Evolutionary conservation across 306 rosid species (phyloP), one percentile per base, ranked within the genome.

Genomic region (Sesbania bispinosa): DNA sequence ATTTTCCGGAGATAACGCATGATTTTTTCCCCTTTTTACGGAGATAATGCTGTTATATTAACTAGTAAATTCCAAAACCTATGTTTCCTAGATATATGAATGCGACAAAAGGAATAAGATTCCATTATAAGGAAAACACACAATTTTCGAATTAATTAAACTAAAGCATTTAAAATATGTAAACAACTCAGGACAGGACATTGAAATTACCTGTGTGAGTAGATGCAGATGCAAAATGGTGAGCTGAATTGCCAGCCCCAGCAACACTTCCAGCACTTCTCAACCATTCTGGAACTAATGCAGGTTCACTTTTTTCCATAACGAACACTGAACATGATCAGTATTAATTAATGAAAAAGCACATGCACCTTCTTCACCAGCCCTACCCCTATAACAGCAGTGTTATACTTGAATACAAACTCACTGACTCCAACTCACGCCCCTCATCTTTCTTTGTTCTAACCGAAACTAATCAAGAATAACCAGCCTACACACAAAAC

Each of bases 251-350:
- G 81, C 96, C 90, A 83, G 89, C 84, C 79, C 96, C 98, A 39
- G 88, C 71, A 75, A 80, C 88, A 83, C 84, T 83, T 86, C 97
- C 98, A 65, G 96, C 62, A 86, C 79, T 85, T 89, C 96, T 88
- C 94, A 93, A 84, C 98, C 98, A 93, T 87, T 93, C 88, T 79
- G 98, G 98, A 83, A 83, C 93, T 85, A 93, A 88, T 24, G 98
- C 7, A 64, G 98, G 96, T 88, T 93, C 97, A 93, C 96, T 89
- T 93, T 85, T 89, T 78, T 84, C 98, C 98, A 93, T 93, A 81
- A 80, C 88, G 85, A 90, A 77, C 80, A 82, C 84, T 88, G 92
- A 84, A 83, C 97, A 90, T 88, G 86, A 84, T 93, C 89, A 88
- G n/a, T n/a, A n/a, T n/a, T n/a, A 81, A 78, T 55, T 58, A 67